Percentiles rank a stretch among this genome's conserved stretches.
phyloP scores from a whole-genome alignment of 139 green algal genomes.

The Volvox africanus region DNA sequence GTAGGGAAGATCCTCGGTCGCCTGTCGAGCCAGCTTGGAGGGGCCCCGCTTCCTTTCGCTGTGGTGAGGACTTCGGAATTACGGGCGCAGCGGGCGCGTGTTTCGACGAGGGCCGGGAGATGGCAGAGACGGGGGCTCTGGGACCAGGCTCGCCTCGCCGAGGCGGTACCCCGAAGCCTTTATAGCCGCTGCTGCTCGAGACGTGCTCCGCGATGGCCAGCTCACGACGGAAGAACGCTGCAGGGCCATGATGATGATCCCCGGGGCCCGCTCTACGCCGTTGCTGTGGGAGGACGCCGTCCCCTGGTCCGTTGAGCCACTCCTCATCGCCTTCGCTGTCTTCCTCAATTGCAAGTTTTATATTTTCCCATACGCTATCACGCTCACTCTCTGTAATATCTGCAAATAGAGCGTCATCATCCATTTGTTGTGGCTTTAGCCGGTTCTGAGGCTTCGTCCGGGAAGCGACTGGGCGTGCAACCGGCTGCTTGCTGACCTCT shows the following conservation, averaged over 20 bases:
- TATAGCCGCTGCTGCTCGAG: not conserved
- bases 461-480: not conserved
- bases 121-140: not conserved
- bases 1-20: not conserved
- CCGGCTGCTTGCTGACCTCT: not conserved
- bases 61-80: no score
- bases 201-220: not conserved
- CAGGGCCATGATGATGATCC: not conserved
- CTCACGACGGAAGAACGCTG: no score
- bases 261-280: not conserved
- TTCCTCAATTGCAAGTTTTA: not conserved
- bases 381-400: constrained; percentile 8
- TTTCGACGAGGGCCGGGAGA: no score
- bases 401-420: constrained; percentile 6
- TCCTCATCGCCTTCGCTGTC: not conserved
- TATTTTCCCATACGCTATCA: not conserved
- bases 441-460: not conserved
- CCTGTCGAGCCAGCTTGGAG: no score
- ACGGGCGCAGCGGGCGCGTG: no score
- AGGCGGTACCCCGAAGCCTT: constrained; percentile 14
- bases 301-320: no score
- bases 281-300: not conserved
- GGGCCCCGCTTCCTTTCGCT: no score
- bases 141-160: not conserved
- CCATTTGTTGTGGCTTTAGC: not conserved